Evolutionary conservation across 257 asterid species (phyloP).

Genomic region (Rhazya stricta): DNA sequence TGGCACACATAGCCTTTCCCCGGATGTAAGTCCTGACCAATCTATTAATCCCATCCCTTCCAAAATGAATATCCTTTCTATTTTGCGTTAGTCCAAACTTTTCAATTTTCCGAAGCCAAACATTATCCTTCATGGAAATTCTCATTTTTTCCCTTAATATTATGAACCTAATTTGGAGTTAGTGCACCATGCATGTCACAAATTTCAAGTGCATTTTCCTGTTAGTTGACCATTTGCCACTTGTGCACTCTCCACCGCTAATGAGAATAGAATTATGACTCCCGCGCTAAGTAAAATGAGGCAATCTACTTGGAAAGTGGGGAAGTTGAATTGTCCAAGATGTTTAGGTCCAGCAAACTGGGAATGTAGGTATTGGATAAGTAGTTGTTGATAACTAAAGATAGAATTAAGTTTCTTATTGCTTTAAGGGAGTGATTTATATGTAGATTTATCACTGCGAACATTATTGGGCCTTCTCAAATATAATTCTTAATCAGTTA

Average conservation of each 20-base stretch:
- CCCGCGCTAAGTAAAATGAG: background rate
- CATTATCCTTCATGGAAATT: background rate
- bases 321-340: background rate
- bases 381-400: background rate
- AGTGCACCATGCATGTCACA: background rate
- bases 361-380: background rate
- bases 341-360: background rate
- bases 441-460: background rate
- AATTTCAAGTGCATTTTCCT: background rate
- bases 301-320: background rate
- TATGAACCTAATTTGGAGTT: background rate
- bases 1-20: conserved; percentile 94
- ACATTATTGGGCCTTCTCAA: background rate
- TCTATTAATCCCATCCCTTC: background rate
- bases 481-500: background rate
- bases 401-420: background rate
- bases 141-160: background rate
- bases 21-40: conserved; percentile 50
- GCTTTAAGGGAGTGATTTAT: background rate
- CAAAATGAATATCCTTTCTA: background rate
- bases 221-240: background rate
- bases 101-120: background rate
- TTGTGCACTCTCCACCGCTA: background rate
- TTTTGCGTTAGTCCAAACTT: background rate
- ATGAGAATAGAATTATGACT: background rate